Base-by-base conservation (phyloP, 306 rosid species). In the Casuarina glauca region DNA sequence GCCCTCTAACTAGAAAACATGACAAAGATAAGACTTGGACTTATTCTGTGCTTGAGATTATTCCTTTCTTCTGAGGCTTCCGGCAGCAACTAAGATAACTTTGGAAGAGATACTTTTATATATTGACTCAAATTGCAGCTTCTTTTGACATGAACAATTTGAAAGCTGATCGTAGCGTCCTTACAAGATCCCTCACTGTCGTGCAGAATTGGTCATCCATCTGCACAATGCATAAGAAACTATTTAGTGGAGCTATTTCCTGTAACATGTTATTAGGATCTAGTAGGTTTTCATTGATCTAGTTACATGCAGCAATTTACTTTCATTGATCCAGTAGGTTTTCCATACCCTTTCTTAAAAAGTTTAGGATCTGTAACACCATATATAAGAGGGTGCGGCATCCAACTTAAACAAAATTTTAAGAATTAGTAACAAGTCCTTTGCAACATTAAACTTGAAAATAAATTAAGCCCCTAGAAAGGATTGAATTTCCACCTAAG, bases 171-270 rank as follows among this genome's bases (percentile, higher is more conserved):
- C 89, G 96, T 73, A 94, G 87, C 58, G 77, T 88, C 78, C 81
- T 88, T 81, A 91, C 92, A 20, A 94, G 82, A 72, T 94, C 97
- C 87, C 90, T 84, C 83, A 86, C 67, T 49, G 95, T 82, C 84
- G 92, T 76, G 86, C 85, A 73, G 68, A 92, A 94, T 57, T 87
- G 93, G 77, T 50, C 62, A 41, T 89, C 90, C 98, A 90, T 92
- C 98, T 94, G 97, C 82, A 83, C 71, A 77, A 77, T 69, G 15
- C 36, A 12, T 26, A 55, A 69, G 44, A 70, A 49, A 4, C 32
- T 35, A 41, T 67, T 42, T 26, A 1, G 32, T 26, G 32, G 32
- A 26, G 32, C 1, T 26, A 26, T 26, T 26, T 26, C 32, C 32
- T 26, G 32, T 26, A 26, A 26, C 1, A 26, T 26, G 32, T 26